A percentile compares a stretch with the other conserved stretches of the same genome.
Conservation (phyloP, 805 yeast genomes). For the Ogataea saltuana region DNA sequence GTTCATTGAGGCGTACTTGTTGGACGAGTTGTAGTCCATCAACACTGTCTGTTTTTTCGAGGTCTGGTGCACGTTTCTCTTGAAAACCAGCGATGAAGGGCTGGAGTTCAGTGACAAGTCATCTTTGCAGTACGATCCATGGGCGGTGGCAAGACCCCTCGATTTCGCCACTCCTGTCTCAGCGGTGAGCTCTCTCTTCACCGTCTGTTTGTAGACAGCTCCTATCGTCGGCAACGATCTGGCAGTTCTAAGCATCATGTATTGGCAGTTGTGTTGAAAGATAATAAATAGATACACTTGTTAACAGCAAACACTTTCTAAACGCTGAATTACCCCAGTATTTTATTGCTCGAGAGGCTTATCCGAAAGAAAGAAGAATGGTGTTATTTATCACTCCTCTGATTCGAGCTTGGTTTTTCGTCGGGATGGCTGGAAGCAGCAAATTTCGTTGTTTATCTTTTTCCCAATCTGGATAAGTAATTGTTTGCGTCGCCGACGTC, state of each 20-base stretch:
- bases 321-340: no score
- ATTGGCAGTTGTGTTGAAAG: background rate
- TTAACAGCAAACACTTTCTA: no score
- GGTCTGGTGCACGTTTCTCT: slow-evolving; percentile 38
- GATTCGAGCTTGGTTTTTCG: background rate
- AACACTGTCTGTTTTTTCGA: slow-evolving; percentile 35
- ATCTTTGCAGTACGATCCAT: no score
- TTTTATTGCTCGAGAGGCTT: background rate
- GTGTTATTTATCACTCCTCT: background rate
- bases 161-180: slow-evolving; percentile 10
- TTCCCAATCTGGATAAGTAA: slow-evolving; percentile 8
- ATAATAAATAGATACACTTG: no score
- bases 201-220: slow-evolving; percentile 29
- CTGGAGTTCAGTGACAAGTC: slow-evolving; percentile 7
- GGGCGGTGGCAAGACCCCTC: slow-evolving; percentile 12
- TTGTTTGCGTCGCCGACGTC: slow-evolving; percentile 1
- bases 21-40: slow-evolving; percentile 25
- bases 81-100: slow-evolving; percentile 18
- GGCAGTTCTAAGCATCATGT: slow-evolving; percentile 35
- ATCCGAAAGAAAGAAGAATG: no score
- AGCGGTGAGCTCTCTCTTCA: slow-evolving; percentile 15
- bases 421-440: slow-evolving; percentile 1
- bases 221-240: slow-evolving; percentile 37
- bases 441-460: slow-evolving; percentile 11
- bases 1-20: slow-evolving; percentile 44